Percentiles rank a stretch among this genome's conserved stretches.
phyloP scores from a whole-genome alignment of 306 rosid species.

The Citrullus colocynthis region DNA sequence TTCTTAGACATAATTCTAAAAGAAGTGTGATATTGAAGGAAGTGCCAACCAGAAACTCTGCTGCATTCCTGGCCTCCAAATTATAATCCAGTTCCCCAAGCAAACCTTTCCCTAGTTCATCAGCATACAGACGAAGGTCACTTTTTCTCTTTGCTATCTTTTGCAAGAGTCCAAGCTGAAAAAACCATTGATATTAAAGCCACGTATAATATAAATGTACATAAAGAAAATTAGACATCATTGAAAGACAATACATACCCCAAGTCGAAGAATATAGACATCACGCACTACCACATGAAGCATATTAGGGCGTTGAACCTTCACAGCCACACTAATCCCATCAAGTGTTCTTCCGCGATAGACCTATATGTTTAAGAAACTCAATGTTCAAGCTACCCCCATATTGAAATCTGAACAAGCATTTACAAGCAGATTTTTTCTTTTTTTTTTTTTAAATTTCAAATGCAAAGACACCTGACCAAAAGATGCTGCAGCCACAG shows the following conservation, averaged over 20 bases:
- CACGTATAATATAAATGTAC: conserved; percentile 4
- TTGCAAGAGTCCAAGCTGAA: conserved; percentile 75
- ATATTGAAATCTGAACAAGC: conserved; percentile 3
- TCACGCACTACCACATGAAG: conserved; percentile 86
- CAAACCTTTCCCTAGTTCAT: conserved; percentile 89
- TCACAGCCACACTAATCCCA: conserved; percentile 68
- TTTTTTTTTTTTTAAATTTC: not conserved
- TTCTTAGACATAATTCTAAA: not conserved
- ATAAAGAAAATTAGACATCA: not conserved
- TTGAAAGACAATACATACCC: conserved; percentile 43
- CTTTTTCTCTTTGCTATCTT: conserved; percentile 80
- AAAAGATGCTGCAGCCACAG: conserved; percentile 93
- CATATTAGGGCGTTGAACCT: conserved; percentile 92
- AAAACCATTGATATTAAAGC: conserved; percentile 11
- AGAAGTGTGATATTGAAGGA: not conserved
- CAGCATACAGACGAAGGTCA: conserved; percentile 87
- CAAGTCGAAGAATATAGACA: conserved; percentile 88
- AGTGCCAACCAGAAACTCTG: conserved; percentile 60
- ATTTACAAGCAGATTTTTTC: not conserved
- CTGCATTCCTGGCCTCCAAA: conserved; percentile 84
- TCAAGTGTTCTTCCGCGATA: conserved; percentile 57
- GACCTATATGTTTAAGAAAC: conserved; percentile 36
- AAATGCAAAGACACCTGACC: conserved; percentile 59
- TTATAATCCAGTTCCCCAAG: conserved; percentile 80
- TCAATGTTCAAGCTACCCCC: conserved; percentile 12